These are phyloP conservation scores for Ophiostoma sp. DNA, from an alignment of 2,329 filamentous ascomycete genomes.

Conservation along the genomic window DNA sequence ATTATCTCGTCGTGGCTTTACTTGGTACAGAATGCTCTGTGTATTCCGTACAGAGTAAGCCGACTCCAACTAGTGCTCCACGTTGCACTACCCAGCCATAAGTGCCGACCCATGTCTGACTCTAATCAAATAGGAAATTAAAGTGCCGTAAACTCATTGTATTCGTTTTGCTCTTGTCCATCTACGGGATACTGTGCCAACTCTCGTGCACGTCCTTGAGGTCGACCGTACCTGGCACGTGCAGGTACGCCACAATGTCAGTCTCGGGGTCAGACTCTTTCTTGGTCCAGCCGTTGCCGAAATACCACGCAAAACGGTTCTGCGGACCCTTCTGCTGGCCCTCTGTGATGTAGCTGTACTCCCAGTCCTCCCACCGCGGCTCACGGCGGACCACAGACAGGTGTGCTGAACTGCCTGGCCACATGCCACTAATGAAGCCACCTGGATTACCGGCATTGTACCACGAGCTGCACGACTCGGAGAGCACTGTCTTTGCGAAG, in stretches of 20 bases:
- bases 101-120: conserved; percentile 1
- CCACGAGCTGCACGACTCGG: conserved; percentile 32
- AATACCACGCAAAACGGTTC: conserved; percentile 41
- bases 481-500: conserved; percentile 32
- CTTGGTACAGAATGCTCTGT: too few relatives aligned
- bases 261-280: conserved; percentile 37
- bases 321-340: conserved; percentile 32
- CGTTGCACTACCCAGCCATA: not conserved
- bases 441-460: conserved; percentile 32
- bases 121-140: not conserved
- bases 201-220: conserved; percentile 59
- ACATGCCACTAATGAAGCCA: conserved; percentile 29
- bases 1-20: too few relatives aligned
- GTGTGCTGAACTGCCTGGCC: conserved; percentile 29
- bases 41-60: too few relatives aligned
- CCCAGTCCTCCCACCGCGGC: conserved; percentile 36
- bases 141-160: not conserved
- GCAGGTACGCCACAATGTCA: conserved; percentile 41
- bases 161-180: not conserved
- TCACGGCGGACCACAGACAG: conserved; percentile 29
- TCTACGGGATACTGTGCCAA: conserved; percentile 45
- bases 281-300: conserved; percentile 39
- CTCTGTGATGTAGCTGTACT: conserved; percentile 40
- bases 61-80: not conserved
- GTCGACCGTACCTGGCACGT: conserved; percentile 50